Base-by-base conservation (phyloP, 2,329 filamentous ascomycete genomes). In the Ilyonectria destructans region DNA sequence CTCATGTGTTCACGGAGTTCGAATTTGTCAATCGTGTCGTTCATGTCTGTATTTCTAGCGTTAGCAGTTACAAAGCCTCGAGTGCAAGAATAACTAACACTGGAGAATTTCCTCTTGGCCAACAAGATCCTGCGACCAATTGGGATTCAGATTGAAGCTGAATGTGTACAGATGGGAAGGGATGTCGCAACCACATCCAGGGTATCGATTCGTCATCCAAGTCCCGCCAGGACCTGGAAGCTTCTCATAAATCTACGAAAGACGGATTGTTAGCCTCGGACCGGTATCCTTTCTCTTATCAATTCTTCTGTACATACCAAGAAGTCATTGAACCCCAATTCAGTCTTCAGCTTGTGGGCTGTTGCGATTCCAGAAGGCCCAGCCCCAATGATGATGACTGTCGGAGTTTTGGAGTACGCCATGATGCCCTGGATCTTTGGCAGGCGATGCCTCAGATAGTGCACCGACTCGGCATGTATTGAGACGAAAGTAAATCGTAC, bases 61-160 rank as follows among this genome's bases (percentile, higher is more conserved):
- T 49, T 26, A 9, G 17, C 12, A 17, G 3, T 6, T 1, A 23
- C 4, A n/a, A 17, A 13, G 4, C 40, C 29, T 4, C 5, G n/a
- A 48, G 17, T 12, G 29, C 1, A 29, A 8, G 19, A 6, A n/a
- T 1, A 26, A 69, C 68, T 26, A 72, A 73, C 74, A 80, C 29
- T 78, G 54, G 1, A 79, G 69, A 46, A 83, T 83, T 68, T 83
- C 82, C 1, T 70, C 58, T 58, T 80, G 79, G 5, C 79, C 75
- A 19, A 76, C 77, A 23, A 80, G 76, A 58, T 79, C 74, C 58
- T 78, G 76, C 10, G 78, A 78, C 81, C 82, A 83, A 54, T 82
- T 68, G 0, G 81, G 80, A 29, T 83, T 84, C 17, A 78, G 72
- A 19, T 79, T 81, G 72, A 83, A 84, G 48, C 79, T 81, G 74